Conservation (phyloP, 2,329 filamentous ascomycete species). For the Leptographium wingfieldii region DNA sequence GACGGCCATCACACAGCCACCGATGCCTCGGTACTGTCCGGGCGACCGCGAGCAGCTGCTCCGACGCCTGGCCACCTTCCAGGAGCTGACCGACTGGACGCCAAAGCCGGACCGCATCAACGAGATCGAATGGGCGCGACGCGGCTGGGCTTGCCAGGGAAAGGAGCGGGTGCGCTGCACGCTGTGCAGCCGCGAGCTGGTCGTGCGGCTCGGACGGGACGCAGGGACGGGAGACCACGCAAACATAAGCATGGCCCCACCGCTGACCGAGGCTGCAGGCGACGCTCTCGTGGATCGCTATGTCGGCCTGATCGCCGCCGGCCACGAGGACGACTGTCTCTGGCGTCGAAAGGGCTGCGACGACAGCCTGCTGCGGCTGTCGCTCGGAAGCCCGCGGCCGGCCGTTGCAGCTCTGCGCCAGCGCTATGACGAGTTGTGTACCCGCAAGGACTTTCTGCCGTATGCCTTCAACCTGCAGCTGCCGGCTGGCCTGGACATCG, state of each 20-base stretch:
- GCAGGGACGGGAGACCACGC: constrained; percentile 24
- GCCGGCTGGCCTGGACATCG: constrained; percentile 37
- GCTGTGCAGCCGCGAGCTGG: constrained; percentile 70
- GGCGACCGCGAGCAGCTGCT: constrained; percentile 76
- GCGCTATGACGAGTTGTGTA: constrained; percentile 52
- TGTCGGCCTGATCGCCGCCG: constrained; percentile 55
- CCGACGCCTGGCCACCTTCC: constrained; percentile 70
- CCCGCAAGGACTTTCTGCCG: constrained; percentile 41
- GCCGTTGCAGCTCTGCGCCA: constrained; percentile 45
- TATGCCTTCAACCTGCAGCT: constrained; percentile 50
- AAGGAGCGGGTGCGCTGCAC: constrained; percentile 77
- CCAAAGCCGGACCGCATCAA: constrained; percentile 76
- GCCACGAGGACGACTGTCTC: constrained; percentile 69
- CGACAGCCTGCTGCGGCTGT: constrained; percentile 47
- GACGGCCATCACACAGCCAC: constrained; percentile 12
- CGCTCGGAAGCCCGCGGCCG: constrained; percentile 47
- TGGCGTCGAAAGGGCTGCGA: constrained; percentile 87
- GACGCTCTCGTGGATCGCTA: constrained; percentile 67
- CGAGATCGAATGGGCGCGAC: constrained; percentile 89
- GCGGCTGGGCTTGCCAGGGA: constrained; percentile 78
- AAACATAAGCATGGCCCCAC: constrained; percentile 19
- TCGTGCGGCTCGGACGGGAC: constrained; percentile 62
- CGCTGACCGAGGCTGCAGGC: constrained; percentile 40
- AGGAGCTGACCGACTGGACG: constrained; percentile 86
- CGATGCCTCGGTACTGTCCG: constrained; percentile 62